These are phyloP conservation scores for Aspergillus indologenus DNA, from an alignment of 495 filamentous ascomycete species.

Conservation along the genomic window DNA sequence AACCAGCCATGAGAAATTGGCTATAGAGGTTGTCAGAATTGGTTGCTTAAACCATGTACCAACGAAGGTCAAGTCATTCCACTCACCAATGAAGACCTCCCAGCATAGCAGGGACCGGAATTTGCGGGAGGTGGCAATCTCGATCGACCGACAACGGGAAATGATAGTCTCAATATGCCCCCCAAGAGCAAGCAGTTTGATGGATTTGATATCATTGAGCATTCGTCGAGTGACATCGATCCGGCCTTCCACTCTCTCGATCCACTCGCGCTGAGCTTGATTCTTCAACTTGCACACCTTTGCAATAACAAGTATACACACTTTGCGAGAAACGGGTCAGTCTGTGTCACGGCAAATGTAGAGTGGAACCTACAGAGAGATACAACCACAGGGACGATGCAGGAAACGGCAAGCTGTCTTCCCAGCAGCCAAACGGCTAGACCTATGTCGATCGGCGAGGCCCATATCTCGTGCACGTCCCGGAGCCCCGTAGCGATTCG, in stretches of 20 bases:
- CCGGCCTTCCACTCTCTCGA: too few species aligned
- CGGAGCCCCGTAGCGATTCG: too few species aligned
- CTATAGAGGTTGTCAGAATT: background rate
- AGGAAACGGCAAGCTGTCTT: background rate
- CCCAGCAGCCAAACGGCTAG: background rate
- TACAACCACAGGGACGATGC: background rate
- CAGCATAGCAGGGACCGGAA: background rate
- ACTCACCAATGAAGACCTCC: background rate
- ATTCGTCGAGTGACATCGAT: too few species aligned
- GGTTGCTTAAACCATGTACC: background rate
- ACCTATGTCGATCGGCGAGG: background rate
- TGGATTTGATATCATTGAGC: too few species aligned
- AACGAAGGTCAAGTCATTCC: background rate
- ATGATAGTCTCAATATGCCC: too few species aligned
- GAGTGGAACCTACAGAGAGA: background rate
- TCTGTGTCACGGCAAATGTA: background rate
- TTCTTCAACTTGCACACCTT: too few species aligned
- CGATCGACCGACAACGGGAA: background rate
- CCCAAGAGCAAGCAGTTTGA: too few species aligned
- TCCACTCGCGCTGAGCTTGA: too few species aligned
- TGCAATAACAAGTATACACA: background rate
- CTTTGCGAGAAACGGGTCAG: background rate
- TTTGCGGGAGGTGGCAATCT: background rate
- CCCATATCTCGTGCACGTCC: slow-evolving; percentile 2
- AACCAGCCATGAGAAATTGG: too few species aligned